Evolutionary conservation across 768 basidiomycete genomes (phyloP).

Genomic region (Lentinula raphanica): DNA sequence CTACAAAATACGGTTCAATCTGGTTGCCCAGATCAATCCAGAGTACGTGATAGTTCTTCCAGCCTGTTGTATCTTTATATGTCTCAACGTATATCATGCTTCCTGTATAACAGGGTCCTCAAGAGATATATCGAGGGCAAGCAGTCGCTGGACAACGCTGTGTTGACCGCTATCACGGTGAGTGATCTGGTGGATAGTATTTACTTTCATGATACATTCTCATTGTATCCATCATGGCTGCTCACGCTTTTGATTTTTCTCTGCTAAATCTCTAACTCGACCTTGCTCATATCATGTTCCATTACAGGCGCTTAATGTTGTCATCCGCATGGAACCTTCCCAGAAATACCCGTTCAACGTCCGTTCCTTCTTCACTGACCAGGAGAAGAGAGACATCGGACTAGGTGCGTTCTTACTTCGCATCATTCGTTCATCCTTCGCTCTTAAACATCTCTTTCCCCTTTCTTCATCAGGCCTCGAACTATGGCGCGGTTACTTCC

Average conservation of each 20-base stretch:
- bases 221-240: no score
- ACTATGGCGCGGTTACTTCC: conserved; percentile 73
- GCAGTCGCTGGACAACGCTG: conserved; percentile 58
- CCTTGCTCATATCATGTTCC: no score
- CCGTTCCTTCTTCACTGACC: conserved; percentile 65
- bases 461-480: conserved; percentile 36
- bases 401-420: not conserved
- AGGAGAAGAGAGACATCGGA: conserved; percentile 45
- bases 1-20: conserved; percentile 59
- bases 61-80: not conserved
- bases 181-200: conserved; percentile 9
- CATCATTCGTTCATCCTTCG: not conserved
- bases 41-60: conserved; percentile 30
- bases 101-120: conserved; percentile 38
- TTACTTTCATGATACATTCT: no score
- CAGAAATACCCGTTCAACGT: conserved; percentile 64
- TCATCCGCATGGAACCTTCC: conserved; percentile 65
- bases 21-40: conserved; percentile 56
- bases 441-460: conserved; percentile 30
- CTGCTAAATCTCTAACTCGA: no score
- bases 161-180: conserved; percentile 64
- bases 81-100: not conserved
- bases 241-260: no score
- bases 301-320: conserved; percentile 60
- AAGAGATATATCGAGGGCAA: conserved; percentile 53